Evolutionary conservation across 148 eudicot genomes (phyloP), one percentile per base, ranked within the genome.

Genomic region (Selenicereus undatus): DNA sequence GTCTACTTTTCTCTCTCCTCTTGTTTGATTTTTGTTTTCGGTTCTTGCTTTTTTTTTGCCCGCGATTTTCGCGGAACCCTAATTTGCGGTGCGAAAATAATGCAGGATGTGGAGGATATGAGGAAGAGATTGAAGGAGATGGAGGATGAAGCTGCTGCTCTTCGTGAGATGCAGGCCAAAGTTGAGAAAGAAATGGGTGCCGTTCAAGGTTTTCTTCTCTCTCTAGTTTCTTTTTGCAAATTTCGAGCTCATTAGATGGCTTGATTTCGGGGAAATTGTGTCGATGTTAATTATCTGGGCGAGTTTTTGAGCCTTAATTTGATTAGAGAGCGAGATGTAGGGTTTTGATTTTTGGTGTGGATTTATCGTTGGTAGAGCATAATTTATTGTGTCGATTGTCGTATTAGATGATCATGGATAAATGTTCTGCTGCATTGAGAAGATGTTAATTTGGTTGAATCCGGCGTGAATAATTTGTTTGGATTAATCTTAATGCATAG

Each of bases 81-180:
- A 83, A 35, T 22, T 8, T 60, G 20, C 26, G 60, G 32, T 51
- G 16, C 29, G 60, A 56, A 42, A 42, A 52, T 79, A 22, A 24
- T 32, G 79, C 76, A 90, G 91, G 90, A 89, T 78, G 83, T 89
- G 75, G 90, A 90, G 51, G 88, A 89, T 21, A 89, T 90, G 93
- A 86, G 85, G 84, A 89, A 85, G 89, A 81, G 88, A 75, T 79
- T 90, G 81, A 87, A 90, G 85, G 93, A 90, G 69, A 89, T 90
- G 93, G 93, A 90, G 52, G 91, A 90, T 22, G 93, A 90, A 83
- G 90, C 93, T 8, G 85, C 87, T 58, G 91, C 93, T 74, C 89
- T 90, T 52, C 85, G 90, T 54, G 91, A 90, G 74, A 90, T 89
- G 93, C 93, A 90, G 83, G 90, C 93, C 30, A 89, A 90, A 84